Evolutionary conservation across 169 alveolate genomes (phyloP), one percentile per base, ranked within the genome.

Genomic region (Cryptosporidium baileyi): DNA sequence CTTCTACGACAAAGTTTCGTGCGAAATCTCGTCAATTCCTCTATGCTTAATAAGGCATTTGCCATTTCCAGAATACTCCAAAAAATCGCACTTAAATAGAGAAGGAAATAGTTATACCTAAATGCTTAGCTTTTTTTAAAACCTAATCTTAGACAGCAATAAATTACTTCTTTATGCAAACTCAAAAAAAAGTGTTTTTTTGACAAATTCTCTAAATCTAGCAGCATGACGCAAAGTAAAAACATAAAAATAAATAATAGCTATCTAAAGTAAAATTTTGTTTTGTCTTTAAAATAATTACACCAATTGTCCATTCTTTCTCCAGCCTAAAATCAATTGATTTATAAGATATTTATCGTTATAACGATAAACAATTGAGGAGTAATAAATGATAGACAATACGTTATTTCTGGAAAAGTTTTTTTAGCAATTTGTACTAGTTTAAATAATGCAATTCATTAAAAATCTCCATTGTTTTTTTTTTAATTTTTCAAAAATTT

Each of bases 1-100:
- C 94, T 88, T 54, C 92, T 59, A 44, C 92, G 54, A 26, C 96
- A 93, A 28, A 91, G 93, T 63, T 93, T 93, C 32, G 96, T 93
- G 19, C 96, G 89, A 79, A 93, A 93, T 30, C 95, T 89, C 41
- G 91, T 93, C 45, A 93, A 81, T 45, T 93, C 96, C 40, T 92
- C 95, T 24, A 91, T 92, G 61, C 96, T 93, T 26, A 93, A 89
- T 34, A 93, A 81, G 32, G 95, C 65, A 40, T 74, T 74, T 15
- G 85, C 85, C 85, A 74, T 74, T 19, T 57, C 32, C 26, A 61
- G 1, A 17, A 61, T 32, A 38, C 0, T n/a, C 11, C 15, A 26
- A 54, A 28, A 61, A n/a, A 28, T 32, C 11, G 11, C 9, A 52
- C 9, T 17, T 11, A 52, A 52, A 17, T 17, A 61, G 22, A 0